Evolutionary conservation across 1,284 basidiomycete species (phyloP).

Genomic region (Ceratobasidium theobromae): DNA sequence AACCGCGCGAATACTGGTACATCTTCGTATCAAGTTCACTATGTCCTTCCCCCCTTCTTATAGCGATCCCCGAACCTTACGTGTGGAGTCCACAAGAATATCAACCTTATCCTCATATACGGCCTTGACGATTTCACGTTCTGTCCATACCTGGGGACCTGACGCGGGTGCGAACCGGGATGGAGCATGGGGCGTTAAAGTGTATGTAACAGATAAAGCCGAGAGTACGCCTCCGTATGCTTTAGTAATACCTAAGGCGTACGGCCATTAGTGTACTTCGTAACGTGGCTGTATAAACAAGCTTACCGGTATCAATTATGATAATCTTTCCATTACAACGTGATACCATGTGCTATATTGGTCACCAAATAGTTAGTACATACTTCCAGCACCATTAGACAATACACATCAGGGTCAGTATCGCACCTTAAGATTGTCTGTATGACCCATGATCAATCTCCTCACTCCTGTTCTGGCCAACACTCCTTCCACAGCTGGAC

Average conservation of each 20-base stretch:
- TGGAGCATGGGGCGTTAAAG: slow-evolving; percentile 48
- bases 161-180: slow-evolving; percentile 40
- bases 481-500: slow-evolving; percentile 68
- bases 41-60: no score
- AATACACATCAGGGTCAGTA: no score
- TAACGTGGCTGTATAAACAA: neutral
- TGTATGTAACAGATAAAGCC: slow-evolving; percentile 82
- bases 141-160: slow-evolving; percentile 56
- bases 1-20: no score
- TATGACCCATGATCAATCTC: slow-evolving; percentile 92
- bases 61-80: slow-evolving; percentile 28
- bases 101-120: slow-evolving; percentile 54
- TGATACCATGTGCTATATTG: slow-evolving; percentile 65
- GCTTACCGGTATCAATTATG: slow-evolving; percentile 80
- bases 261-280: neutral
- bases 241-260: slow-evolving; percentile 77
- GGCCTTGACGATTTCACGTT: slow-evolving; percentile 77
- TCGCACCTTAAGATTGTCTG: slow-evolving; percentile 77
- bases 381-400: neutral
- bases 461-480: slow-evolving; percentile 72
- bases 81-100: slow-evolving; percentile 40
- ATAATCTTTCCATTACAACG: slow-evolving; percentile 85
- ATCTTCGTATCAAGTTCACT: no score
- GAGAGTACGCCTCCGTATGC: slow-evolving; percentile 91
- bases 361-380: neutral